These are phyloP conservation scores for Tagetes erecta DNA, from an alignment of 129 eudicot genomes.

Conservation along the genomic window DNA sequence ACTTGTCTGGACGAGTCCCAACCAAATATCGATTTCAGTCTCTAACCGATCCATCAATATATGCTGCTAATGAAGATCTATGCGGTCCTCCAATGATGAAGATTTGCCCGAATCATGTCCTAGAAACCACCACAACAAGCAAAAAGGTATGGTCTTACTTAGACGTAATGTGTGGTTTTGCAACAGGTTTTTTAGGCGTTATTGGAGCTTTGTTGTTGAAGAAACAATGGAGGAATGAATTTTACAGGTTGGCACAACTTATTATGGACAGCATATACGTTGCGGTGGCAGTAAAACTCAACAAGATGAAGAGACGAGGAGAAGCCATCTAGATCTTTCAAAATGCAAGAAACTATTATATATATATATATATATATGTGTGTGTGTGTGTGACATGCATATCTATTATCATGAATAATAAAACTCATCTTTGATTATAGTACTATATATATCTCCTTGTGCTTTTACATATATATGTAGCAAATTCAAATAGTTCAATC, in stretches of 20 bases:
- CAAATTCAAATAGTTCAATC: too few relatives aligned
- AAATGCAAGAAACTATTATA: background rate
- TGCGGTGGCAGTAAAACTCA: background rate
- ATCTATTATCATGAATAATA: too few relatives aligned
- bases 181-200: constrained; percentile 16
- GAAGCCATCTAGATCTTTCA: background rate
- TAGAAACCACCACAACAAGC: background rate
- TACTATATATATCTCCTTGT: too few relatives aligned
- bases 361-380: too few relatives aligned
- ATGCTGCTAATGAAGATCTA: background rate
- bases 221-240: background rate
- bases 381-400: too few relatives aligned
- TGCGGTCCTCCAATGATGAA: background rate
- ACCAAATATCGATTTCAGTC: background rate
- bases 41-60: constrained; percentile 3
- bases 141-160: constrained; percentile 6
- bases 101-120: background rate
- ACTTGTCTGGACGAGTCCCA: constrained; percentile 1
- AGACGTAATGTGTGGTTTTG: constrained; percentile 13
- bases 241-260: background rate
- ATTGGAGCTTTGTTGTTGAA: constrained; percentile 15
- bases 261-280: background rate
- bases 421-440: too few relatives aligned
- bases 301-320: background rate
- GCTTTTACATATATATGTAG: too few relatives aligned